Evolutionary conservation across 257 asterid species (phyloP).

Genomic region (Petrea volubilis): DNA sequence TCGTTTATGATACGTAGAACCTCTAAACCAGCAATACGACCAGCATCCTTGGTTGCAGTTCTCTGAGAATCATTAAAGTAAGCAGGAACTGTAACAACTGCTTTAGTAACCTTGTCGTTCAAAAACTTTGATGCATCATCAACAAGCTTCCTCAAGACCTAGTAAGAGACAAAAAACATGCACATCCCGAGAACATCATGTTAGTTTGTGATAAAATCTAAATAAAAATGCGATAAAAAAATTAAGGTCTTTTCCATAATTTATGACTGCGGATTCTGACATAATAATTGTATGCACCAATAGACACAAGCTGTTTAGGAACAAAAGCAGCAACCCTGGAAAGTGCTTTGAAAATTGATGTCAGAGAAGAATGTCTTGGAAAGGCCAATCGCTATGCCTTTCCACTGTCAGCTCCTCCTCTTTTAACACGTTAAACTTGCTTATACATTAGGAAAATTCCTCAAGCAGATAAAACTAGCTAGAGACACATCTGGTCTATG

Average conservation of each 20-base stretch:
- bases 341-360: constrained; percentile 25
- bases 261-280: background rate
- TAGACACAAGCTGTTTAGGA: constrained; percentile 27
- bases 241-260: background rate
- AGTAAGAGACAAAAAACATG: background rate
- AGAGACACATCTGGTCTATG: background rate
- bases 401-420: constrained; percentile 21
- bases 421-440: no score
- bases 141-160: constrained; percentile 95
- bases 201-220: background rate
- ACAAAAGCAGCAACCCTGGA: constrained; percentile 31
- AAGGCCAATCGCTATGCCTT: constrained; percentile 20
- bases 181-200: background rate
- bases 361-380: constrained; percentile 25
- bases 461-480: background rate
- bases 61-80: constrained; percentile 94
- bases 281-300: constrained; percentile 19
- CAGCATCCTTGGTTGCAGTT: constrained; percentile 94
- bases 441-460: no score
- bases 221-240: background rate
- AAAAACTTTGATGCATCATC: constrained; percentile 92
- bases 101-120: constrained; percentile 90
- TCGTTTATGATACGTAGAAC: constrained; percentile 88
- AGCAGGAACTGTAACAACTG: constrained; percentile 95
- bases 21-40: constrained; percentile 90